Percentiles rank a stretch among this genome's conserved stretches.
Conservation (phyloP, 768 basidiomycete genomes). For the Pulveroboletus sp. region DNA sequence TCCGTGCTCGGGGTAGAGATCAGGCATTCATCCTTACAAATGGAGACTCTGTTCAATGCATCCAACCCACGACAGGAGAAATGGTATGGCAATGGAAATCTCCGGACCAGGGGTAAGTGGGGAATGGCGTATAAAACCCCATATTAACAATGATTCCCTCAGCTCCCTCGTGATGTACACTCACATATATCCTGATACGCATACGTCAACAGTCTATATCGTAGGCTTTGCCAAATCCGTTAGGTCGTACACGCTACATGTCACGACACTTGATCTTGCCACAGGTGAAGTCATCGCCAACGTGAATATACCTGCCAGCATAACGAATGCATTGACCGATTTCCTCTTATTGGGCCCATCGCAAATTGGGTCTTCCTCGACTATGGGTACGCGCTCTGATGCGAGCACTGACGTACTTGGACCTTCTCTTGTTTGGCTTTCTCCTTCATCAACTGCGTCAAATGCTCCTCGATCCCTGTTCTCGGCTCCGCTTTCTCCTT, state of each 20-base stretch:
- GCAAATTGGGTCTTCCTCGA: neutral
- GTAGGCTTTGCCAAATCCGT: conserved; percentile 42
- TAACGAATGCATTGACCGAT: conserved; percentile 33
- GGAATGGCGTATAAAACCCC: neutral
- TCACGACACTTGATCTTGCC: conserved; percentile 52
- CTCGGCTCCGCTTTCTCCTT: conserved; percentile 44
- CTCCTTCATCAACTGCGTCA: conserved; percentile 13
- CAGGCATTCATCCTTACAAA: conserved; percentile 48
- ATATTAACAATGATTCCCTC: conserved; percentile 1
- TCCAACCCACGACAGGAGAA: conserved; percentile 50
- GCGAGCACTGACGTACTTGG: conserved; percentile 1
- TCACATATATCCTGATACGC: conserved; percentile 49
- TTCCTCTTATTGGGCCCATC: conserved; percentile 33
- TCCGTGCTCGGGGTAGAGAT: conserved; percentile 31
- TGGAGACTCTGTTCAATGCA: conserved; percentile 50
- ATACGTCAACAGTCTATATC: conserved; percentile 52
- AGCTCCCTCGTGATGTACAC: conserved; percentile 67
- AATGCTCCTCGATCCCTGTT: conserved; percentile 15
- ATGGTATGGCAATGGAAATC: conserved; percentile 70
- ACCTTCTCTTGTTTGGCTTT: conserved; percentile 35
- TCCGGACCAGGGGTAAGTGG: conserved; percentile 57
- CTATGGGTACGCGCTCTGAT: neutral
- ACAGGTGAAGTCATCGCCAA: conserved; percentile 50
- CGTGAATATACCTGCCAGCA: conserved; percentile 50
- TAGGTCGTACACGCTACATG: conserved; percentile 58